A percentile compares a stretch with the other conserved stretches of the same genome.
These are phyloP conservation scores for Fragaria nilgerrensis DNA, from an alignment of 306 rosid genomes.

Conservation along the genomic window DNA sequence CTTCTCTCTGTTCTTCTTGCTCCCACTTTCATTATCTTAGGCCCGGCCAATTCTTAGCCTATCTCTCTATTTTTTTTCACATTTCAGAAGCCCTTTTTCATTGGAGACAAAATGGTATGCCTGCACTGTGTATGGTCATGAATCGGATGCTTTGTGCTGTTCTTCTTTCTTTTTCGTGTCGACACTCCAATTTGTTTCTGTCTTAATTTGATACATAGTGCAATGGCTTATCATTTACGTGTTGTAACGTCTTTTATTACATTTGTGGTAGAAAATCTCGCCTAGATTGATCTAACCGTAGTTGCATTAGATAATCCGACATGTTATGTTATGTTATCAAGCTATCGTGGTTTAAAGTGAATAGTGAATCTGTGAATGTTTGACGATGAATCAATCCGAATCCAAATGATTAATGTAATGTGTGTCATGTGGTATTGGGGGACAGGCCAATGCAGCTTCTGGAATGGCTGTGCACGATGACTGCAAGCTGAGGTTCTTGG, in stretches of 20 bases:
- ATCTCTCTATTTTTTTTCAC: slow-evolving; percentile 35
- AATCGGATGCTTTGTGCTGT: neutral
- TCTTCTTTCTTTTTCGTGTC: neutral
- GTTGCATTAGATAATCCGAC: neutral
- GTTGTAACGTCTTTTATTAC: too few relatives aligned
- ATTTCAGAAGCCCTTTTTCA: slow-evolving; percentile 52
- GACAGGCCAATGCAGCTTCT: slow-evolving; percentile 80
- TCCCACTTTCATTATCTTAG: slow-evolving; percentile 40
- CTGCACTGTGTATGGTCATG: neutral
- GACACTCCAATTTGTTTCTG: neutral
- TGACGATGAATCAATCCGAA: too few relatives aligned
- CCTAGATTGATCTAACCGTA: neutral
- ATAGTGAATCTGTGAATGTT: neutral
- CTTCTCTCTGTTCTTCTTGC: slow-evolving; percentile 35
- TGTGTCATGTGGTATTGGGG: slow-evolving; percentile 12
- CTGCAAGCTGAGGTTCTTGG: slow-evolving; percentile 73
- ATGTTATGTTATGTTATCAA: neutral
- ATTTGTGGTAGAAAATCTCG: neutral
- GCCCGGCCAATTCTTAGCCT: slow-evolving; percentile 2
- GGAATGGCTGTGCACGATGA: slow-evolving; percentile 90
- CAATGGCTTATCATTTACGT: neutral
- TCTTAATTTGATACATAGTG: neutral
- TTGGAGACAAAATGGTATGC: slow-evolving; percentile 72
- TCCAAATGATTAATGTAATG: neutral
- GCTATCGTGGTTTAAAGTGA: neutral